Evolutionary conservation across 148 eudicot genomes (phyloP).

Genomic region (Amaranthus palmeri): DNA sequence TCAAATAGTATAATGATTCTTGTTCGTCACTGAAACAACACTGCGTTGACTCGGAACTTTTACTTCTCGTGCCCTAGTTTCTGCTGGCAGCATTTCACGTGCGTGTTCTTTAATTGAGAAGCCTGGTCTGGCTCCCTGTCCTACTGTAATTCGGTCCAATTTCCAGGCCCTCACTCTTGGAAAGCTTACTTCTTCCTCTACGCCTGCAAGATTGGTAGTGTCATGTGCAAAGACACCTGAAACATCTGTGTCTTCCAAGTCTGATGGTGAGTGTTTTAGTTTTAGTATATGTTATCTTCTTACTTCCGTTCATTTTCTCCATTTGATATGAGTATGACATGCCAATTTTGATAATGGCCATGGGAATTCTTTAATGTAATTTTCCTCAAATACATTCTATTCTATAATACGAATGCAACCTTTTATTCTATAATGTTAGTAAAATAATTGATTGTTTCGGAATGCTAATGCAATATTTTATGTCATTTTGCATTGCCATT

Average conservation of each 20-base stretch:
- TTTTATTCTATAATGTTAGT: background rate
- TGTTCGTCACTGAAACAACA: background rate
- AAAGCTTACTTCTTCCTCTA: constrained; percentile 36
- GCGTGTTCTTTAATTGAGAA: constrained; percentile 36
- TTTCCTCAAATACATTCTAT: background rate
- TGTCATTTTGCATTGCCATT: no score
- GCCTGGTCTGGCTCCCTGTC: constrained; percentile 34
- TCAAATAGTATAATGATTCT: background rate
- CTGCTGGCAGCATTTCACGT: constrained; percentile 40
- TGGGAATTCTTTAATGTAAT: background rate
- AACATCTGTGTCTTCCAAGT: constrained; percentile 34
- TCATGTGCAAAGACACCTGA: constrained; percentile 59
- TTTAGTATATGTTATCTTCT: background rate
- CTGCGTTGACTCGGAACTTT: constrained; percentile 3
- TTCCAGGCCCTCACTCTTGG: constrained; percentile 31
- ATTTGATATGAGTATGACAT: background rate
- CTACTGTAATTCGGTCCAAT: constrained; percentile 26
- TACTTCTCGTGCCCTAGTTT: constrained; percentile 24
- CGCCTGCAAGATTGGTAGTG: constrained; percentile 32
- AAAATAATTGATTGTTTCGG: no score
- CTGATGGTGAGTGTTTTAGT: constrained; percentile 46
- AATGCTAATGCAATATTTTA: no score
- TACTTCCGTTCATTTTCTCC: background rate
- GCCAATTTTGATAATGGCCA: background rate
- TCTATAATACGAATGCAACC: no score